Conservation (phyloP, 1,284 basidiomycete genomes). For the Ganoderma boninense region DNA sequence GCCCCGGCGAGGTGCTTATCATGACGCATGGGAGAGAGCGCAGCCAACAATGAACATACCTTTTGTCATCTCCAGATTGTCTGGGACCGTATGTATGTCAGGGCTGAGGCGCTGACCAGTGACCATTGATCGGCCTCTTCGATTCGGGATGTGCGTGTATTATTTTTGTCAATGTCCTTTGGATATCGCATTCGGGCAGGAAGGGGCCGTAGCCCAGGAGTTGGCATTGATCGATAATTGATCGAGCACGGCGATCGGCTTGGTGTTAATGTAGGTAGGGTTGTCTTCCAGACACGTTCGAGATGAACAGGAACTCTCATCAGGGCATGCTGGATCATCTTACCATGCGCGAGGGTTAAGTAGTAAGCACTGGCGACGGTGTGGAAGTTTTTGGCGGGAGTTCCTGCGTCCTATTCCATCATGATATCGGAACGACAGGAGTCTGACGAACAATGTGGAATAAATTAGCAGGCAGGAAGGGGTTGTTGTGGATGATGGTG, state of each 20-base stretch:
- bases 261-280: background rate
- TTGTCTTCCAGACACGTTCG: conserved; percentile 1
- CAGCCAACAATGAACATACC: background rate
- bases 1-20: background rate
- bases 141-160: background rate
- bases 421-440: conserved; percentile 3
- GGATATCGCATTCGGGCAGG: background rate
- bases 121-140: background rate
- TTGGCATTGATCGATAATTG: background rate
- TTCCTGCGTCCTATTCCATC: background rate
- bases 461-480: conserved; percentile 16
- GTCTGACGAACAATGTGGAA: conserved; percentile 10
- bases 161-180: background rate
- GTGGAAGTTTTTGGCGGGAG: background rate
- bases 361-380: background rate
- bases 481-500: conserved; percentile 10
- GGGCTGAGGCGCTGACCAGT: background rate
- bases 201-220: background rate
- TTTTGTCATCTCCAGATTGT: background rate
- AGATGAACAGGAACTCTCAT: background rate
- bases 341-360: background rate
- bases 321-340: background rate
- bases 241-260: background rate
- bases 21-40: background rate
- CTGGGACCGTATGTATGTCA: background rate